Conservation (phyloP, 2,329 filamentous ascomycete species). For the Neonectria faginata region DNA sequence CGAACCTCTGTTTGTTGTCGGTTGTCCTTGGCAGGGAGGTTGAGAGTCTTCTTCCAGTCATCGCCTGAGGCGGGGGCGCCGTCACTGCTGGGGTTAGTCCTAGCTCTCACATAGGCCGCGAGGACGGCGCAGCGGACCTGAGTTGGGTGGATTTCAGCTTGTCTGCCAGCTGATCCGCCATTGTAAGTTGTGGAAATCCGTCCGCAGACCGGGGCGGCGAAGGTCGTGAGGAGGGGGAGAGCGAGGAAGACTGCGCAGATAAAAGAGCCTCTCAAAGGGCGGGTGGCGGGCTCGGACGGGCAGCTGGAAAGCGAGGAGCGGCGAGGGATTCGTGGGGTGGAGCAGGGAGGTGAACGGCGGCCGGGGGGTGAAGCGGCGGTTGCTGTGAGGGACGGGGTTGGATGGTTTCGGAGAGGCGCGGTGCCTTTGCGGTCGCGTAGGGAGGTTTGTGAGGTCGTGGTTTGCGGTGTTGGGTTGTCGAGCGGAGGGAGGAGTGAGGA, state of each 20-base stretch:
- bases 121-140: constrained; percentile 51
- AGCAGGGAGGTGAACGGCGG: constrained; percentile 21
- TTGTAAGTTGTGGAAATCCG: constrained; percentile 49
- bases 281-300: constrained; percentile 31
- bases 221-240: constrained; percentile 31
- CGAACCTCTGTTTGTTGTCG: constrained; percentile 83
- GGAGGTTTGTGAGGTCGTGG: constrained; percentile 29
- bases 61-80: constrained; percentile 59
- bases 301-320: constrained; percentile 36
- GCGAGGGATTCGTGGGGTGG: constrained; percentile 21
- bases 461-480: constrained; percentile 34
- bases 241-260: constrained; percentile 42
- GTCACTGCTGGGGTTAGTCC: constrained; percentile 59
- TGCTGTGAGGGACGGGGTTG: constrained; percentile 14
- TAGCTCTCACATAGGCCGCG: constrained; percentile 41
- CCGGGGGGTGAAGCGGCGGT: constrained; percentile 5
- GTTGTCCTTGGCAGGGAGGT: constrained; percentile 78
- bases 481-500: constrained; percentile 40
- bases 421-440: constrained; percentile 19
- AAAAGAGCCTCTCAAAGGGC: constrained; percentile 30
- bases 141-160: constrained; percentile 57
- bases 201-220: constrained; percentile 42
- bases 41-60: constrained; percentile 81
- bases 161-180: constrained; percentile 61
- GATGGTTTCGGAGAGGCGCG: constrained; percentile 27